Evolutionary conservation across 148 eudicot genomes (phyloP), one percentile per base, ranked within the genome.

Genomic region (Cornus controversa): DNA sequence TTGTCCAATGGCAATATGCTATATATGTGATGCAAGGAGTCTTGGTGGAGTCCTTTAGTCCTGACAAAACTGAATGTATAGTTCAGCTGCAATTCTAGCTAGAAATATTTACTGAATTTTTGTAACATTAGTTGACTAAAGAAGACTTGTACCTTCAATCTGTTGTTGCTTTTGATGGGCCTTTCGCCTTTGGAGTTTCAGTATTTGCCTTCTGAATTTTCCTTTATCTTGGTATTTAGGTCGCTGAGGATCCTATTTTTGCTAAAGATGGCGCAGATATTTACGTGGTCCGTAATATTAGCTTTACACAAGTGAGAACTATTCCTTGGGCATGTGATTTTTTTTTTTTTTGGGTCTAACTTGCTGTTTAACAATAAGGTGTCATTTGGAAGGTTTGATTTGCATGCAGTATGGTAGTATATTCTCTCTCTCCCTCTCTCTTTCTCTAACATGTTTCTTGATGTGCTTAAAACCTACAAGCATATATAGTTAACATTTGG

Each of bases 211-310:
- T 40, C 24, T 71, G 22, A 67, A 5, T 27, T 71, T 24, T 67
- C 58, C 54, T 66, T 70, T 75, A 3, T 76, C 54, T 77, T 67
- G 42, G 69, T 67, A 23, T 86, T 74, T 84, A 94, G 98, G 97
- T 94, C 78, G 84, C 86, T 76, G 88, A 87, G 73, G 94, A 94
- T 85, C 78, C 84, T 28, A 65, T 77, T 76, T 94, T 94, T 80
- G 74, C 79, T 37, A 91, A 95, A 84, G 87, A 85, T 70, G 98
- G 95, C 69, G 86, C 91, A 81, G 97, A 94, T 85, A 69, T 94
- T 54, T 88, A 85, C 80, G 94, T 92, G 67, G 94, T 92, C 75
- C 83, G 86, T 70, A 86, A 79, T 81, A 91, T 94, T 78, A 88
- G 91, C 84, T 88, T 94, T 69, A 90, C 91, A n/a, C 91, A 91